phyloP scores from a whole-genome alignment of 371 early-diverging fungal species.

The Parasitella parasitica region DNA sequence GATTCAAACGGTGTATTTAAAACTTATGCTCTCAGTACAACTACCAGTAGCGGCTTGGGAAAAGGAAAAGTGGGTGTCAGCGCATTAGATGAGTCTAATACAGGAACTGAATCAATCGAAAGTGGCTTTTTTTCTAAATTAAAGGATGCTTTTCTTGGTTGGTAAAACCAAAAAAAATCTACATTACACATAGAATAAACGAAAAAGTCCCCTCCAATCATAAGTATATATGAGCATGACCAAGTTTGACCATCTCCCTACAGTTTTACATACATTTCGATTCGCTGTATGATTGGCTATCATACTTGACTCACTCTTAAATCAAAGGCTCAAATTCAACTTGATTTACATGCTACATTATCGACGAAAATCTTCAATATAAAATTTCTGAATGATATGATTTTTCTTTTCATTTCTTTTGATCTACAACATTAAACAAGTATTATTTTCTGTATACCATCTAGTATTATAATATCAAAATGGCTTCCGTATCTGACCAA shows the following conservation, averaged over 20 bases:
- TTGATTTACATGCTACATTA: background rate
- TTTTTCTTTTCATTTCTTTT: background rate
- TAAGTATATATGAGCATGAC: background rate
- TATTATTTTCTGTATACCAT: background rate
- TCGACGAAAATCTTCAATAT: background rate
- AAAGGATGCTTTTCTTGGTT: slow-evolving; percentile 13
- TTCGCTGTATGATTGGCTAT: background rate
- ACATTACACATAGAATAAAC: background rate
- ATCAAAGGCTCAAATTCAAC: slow-evolving; percentile 4
- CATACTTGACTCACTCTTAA: slow-evolving; percentile 14
- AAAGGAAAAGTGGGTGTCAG: slow-evolving; percentile 17
- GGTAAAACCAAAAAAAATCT: slow-evolving; percentile 16
- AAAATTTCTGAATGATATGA: background rate
- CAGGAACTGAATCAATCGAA: background rate
- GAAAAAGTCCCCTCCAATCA: slow-evolving; percentile 12
- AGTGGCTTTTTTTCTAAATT: background rate
- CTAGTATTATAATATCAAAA: background rate
- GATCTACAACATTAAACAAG: background rate
- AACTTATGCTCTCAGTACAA: background rate
- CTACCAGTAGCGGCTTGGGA: slow-evolving; percentile 1
- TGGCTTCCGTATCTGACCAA: slow-evolving; percentile 8
- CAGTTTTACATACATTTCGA: background rate
- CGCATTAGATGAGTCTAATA: background rate
- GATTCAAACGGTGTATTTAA: slow-evolving; percentile 2
- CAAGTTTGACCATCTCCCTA: slow-evolving; percentile 22